Evolutionary conservation across 768 basidiomycete genomes (phyloP).

Genomic region (Rhizopogon roseolus): DNA sequence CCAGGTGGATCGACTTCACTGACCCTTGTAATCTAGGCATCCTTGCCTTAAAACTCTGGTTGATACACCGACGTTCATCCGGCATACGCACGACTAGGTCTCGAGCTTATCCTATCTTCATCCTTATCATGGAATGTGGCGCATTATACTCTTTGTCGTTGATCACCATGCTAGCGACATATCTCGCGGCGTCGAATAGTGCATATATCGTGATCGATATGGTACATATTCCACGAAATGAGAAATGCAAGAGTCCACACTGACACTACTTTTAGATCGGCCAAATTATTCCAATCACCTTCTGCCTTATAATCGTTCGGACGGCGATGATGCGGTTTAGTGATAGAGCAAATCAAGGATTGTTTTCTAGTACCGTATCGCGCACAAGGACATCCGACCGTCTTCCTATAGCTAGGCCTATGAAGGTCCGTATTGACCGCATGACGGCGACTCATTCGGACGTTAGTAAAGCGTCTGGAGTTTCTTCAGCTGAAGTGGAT

Average conservation of each 20-base stretch:
- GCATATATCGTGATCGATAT: constrained; percentile 1
- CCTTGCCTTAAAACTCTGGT: background rate
- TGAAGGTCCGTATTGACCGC: no score
- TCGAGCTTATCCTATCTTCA: background rate
- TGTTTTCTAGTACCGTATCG: no score
- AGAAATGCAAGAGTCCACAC: background rate
- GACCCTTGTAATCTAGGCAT: background rate
- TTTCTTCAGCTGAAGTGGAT: no score
- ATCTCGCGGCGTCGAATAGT: background rate
- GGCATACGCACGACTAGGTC: background rate
- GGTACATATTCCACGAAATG: background rate
- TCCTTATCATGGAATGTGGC: background rate
- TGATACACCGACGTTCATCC: background rate
- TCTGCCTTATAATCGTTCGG: constrained; percentile 1
- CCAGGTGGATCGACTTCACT: background rate
- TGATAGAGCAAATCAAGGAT: background rate
- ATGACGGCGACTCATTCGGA: no score
- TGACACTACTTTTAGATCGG: background rate
- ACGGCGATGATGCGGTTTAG: background rate
- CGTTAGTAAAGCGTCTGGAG: no score
- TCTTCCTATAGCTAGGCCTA: no score
- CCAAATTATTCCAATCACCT: constrained; percentile 5
- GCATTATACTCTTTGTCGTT: constrained; percentile 1
- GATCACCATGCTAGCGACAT: background rate
- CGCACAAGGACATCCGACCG: no score